These are phyloP conservation scores for Coelastrella sp. DNA, from an alignment of 139 green algal genomes.

Conservation along the genomic window DNA sequence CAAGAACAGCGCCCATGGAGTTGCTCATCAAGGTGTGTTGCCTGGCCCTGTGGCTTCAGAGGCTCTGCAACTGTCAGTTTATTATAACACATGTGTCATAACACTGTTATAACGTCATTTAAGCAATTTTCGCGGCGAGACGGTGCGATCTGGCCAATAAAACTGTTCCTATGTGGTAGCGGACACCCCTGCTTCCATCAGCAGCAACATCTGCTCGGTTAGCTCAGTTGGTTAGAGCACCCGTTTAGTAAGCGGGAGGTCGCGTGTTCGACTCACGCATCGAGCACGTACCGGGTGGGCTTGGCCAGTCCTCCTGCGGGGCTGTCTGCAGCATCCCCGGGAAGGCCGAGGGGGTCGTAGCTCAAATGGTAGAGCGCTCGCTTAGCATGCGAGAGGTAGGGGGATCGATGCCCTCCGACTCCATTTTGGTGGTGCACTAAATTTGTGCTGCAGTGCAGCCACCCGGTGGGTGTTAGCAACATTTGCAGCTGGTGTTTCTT, in stretches of 20 bases:
- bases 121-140: background rate
- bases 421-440: background rate
- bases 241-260: too few species aligned
- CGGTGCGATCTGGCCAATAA: background rate
- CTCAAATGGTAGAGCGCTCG: too few species aligned
- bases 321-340: too few species aligned
- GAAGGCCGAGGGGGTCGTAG: too few species aligned
- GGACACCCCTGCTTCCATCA: background rate
- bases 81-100: background rate
- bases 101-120: background rate
- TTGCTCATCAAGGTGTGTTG: conserved; percentile 7
- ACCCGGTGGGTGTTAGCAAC: background rate
- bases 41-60: background rate
- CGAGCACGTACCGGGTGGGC: too few species aligned
- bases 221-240: conserved; percentile 37
- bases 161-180: background rate
- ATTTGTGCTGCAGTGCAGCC: too few species aligned
- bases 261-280: too few species aligned
- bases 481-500: too few species aligned
- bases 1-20: background rate
- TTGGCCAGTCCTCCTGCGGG: too few species aligned
- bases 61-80: background rate
- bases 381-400: too few species aligned
- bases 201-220: conserved; percentile 8
- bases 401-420: background rate